Conservation (phyloP, 441 rosid genomes). For the Croton laevigatus region DNA sequence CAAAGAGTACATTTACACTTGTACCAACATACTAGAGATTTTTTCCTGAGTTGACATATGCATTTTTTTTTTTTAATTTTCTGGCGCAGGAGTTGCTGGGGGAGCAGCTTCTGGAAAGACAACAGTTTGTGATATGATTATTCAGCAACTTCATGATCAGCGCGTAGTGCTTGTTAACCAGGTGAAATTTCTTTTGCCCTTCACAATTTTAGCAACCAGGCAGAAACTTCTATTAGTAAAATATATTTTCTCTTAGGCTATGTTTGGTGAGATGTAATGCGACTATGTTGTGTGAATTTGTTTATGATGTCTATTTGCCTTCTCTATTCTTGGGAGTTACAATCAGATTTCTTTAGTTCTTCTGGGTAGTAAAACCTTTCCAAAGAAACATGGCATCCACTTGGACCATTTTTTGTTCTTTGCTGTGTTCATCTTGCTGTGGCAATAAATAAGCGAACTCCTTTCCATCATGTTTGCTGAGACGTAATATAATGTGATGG, state of each 20-base stretch:
- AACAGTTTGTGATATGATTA: constrained; percentile 97
- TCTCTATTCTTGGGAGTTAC: background rate
- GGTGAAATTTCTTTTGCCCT: constrained; percentile 38
- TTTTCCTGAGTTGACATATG: constrained; percentile 11
- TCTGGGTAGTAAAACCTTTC: constrained; percentile 1
- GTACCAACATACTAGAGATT: background rate
- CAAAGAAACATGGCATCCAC: background rate
- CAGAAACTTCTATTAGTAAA: constrained; percentile 2
- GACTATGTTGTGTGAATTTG: too few species aligned
- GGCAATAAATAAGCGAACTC: too few species aligned
- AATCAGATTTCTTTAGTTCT: background rate
- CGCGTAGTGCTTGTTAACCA: constrained; percentile 95
- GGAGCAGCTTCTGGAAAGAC: constrained; percentile 99
- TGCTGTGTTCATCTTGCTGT: too few species aligned
- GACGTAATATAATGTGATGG: too few species aligned
- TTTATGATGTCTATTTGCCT: background rate
- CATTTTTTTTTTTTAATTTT: constrained; percentile 22
- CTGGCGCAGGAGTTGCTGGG: constrained; percentile 83
- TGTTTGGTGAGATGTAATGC: background rate
- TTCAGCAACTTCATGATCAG: constrained; percentile 99
- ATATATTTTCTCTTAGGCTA: background rate
- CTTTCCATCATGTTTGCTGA: background rate
- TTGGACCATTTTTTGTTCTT: too few species aligned
- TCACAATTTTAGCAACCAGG: background rate
- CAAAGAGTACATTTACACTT: background rate